Percentiles rank a stretch among this genome's conserved stretches.
phyloP scores from a whole-genome alignment of 768 basidiomycete genomes.

The Gloeophyllum trabeum region DNA sequence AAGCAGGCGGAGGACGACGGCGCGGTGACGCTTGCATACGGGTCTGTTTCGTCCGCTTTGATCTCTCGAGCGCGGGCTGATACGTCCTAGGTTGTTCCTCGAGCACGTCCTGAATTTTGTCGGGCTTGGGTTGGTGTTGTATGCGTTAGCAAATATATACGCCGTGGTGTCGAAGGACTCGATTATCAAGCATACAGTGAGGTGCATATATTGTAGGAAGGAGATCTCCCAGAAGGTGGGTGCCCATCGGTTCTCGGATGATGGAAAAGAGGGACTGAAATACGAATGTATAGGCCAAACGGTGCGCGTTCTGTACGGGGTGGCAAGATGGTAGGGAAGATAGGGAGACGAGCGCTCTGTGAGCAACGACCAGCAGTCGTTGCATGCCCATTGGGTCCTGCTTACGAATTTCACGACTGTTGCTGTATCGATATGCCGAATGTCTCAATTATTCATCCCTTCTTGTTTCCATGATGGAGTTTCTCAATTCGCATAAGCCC shows the following conservation, averaged over 20 bases:
- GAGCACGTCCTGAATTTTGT: conserved; percentile 27
- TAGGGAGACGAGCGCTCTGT: conserved; percentile 13
- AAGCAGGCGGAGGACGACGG: conserved; percentile 31
- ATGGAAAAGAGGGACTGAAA: not conserved
- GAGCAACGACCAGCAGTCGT: too few relatives aligned
- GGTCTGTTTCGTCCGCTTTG: conserved; percentile 8
- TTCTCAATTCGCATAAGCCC: too few relatives aligned
- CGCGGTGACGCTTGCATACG: conserved; percentile 25
- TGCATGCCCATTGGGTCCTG: too few relatives aligned
- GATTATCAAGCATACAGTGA: conserved; percentile 28
- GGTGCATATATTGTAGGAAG: conserved; percentile 32
- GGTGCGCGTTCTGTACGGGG: conserved; percentile 29
- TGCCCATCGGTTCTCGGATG: not conserved
- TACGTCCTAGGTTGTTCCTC: conserved; percentile 17
- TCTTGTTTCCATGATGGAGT: too few relatives aligned
- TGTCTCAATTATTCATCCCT: too few relatives aligned
- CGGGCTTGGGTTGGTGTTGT: conserved; percentile 25
- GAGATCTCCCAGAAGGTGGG: conserved; percentile 28
- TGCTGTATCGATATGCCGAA: too few relatives aligned
- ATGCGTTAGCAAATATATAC: conserved; percentile 25
- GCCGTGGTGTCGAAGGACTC: conserved; percentile 24
- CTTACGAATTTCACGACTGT: too few relatives aligned
- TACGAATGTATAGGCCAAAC: conserved; percentile 16
- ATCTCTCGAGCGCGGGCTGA: not conserved
- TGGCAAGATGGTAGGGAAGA: conserved; percentile 34